Evolutionary conservation across 345 rosid species (phyloP).

Genomic region (Ceriops decandra): DNA sequence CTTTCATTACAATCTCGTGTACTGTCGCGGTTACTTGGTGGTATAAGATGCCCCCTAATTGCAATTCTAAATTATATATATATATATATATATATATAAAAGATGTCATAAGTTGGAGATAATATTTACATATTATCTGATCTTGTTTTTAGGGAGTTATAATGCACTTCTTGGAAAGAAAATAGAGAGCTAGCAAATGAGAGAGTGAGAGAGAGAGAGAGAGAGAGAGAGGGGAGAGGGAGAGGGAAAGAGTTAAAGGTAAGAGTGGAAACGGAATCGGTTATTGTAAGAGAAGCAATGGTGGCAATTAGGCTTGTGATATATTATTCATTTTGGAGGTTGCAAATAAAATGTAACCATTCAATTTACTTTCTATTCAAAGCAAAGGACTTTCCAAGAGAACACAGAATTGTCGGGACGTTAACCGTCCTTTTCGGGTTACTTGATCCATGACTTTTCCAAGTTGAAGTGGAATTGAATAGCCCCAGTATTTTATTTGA

Average conservation of each 20-base stretch:
- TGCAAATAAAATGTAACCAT: slow-evolving; percentile 15
- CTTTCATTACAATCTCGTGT: too few relatives aligned
- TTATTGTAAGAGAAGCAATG: slow-evolving; percentile 15
- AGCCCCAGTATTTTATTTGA: slow-evolving; percentile 6
- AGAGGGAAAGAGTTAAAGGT: slow-evolving; percentile 20
- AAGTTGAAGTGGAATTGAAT: slow-evolving; percentile 12
- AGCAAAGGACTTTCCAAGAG: slow-evolving; percentile 46
- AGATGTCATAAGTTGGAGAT: too few relatives aligned
- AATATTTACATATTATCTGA: too few relatives aligned
- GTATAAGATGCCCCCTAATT: too few relatives aligned
- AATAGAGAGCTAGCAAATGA: neutral
- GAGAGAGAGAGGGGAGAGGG: too few relatives aligned
- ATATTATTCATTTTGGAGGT: neutral
- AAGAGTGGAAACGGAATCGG: slow-evolving; percentile 13
- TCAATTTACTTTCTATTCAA: slow-evolving; percentile 51
- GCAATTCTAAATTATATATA: neutral
- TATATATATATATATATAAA: too few relatives aligned
- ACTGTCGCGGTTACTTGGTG: too few relatives aligned
- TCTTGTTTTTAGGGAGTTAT: too few relatives aligned
- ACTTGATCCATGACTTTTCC: slow-evolving; percentile 1
- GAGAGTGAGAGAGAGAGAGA: neutral
- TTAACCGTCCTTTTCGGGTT: slow-evolving; percentile 33
- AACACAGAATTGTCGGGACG: slow-evolving; percentile 51
- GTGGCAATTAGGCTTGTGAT: neutral
- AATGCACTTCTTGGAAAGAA: neutral